These are phyloP conservation scores for Rhodotorula sp. DNA, from an alignment of 1,284 basidiomycete species.

Conservation along the genomic window DNA sequence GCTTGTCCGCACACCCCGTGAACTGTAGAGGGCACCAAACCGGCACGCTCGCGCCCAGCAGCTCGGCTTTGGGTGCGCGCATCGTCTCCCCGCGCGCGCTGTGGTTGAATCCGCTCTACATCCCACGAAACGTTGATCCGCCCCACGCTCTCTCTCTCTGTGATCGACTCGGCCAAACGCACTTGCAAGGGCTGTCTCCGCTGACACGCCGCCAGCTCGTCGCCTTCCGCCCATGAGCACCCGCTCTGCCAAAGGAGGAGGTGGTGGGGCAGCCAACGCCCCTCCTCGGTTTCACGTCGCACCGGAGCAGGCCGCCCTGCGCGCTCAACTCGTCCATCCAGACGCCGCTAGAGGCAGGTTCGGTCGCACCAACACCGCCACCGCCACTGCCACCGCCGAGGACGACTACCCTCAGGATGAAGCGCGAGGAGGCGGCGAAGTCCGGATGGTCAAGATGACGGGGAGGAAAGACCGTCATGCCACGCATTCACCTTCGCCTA, in stretches of 20 bases:
- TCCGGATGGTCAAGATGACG: slow-evolving; percentile 1
- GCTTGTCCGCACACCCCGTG: too few species aligned
- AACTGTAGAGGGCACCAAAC: too few species aligned
- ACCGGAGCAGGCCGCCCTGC: slow-evolving; percentile 1
- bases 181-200: too few species aligned
- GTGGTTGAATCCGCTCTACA: too few species aligned
- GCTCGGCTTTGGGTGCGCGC: too few species aligned
- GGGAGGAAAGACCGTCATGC: not conserved
- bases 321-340: not conserved
- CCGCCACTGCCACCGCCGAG: not conserved
- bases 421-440: not conserved
- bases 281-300: slow-evolving; percentile 4
- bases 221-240: not conserved
- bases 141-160: too few species aligned
- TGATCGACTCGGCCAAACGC: too few species aligned
- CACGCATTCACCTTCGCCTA: too few species aligned
- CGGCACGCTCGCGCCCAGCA: too few species aligned
- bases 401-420: not conserved
- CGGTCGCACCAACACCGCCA: not conserved
- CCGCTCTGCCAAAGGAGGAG: not conserved
- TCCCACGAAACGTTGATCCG: too few species aligned
- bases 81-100: too few species aligned
- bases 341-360: slow-evolving; percentile 1
- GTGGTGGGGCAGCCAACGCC: not conserved
- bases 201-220: too few species aligned